Percentiles rank a stretch among this genome's conserved stretches.
phyloP scores from a whole-genome alignment of 2,329 filamentous ascomycete genomes.

The Samsoniella hepiali region DNA sequence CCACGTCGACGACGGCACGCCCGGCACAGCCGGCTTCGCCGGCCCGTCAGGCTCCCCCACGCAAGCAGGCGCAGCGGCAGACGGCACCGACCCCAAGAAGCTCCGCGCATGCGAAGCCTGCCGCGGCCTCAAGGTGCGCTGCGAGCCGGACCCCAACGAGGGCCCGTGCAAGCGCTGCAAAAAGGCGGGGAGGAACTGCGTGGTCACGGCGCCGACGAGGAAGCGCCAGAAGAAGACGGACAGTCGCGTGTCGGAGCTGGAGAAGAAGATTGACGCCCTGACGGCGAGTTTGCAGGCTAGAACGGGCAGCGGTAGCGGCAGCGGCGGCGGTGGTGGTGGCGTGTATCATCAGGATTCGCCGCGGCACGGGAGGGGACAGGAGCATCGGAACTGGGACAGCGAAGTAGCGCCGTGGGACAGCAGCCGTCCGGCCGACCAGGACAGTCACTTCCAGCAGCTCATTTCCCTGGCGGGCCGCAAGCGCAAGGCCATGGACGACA shows the following conservation, averaged over 20 bases:
- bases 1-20: neutral
- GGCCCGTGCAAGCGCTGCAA: slow-evolving; percentile 71
- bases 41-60: neutral
- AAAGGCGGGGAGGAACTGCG: slow-evolving; percentile 74
- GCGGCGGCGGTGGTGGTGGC: neutral
- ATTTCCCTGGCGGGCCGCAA: slow-evolving; percentile 28
- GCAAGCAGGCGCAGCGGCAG: neutral
- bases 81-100: slow-evolving; percentile 55
- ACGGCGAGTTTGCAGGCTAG: slow-evolving; percentile 72
- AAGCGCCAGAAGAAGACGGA: slow-evolving; percentile 93
- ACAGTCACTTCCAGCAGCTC: slow-evolving; percentile 16
- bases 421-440: slow-evolving; percentile 1
- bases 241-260: slow-evolving; percentile 81
- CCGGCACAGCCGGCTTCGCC: neutral
- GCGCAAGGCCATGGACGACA: slow-evolving; percentile 26
- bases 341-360: neutral
- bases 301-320: slow-evolving; percentile 20
- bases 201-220: slow-evolving; percentile 69
- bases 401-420: slow-evolving; percentile 11
- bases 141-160: slow-evolving; percentile 68
- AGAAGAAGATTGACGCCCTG: slow-evolving; percentile 87
- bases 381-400: slow-evolving; percentile 7
- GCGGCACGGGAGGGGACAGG: neutral
- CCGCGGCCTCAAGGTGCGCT: slow-evolving; percentile 76
- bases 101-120: slow-evolving; percentile 73